Percentiles rank a stretch among this genome's conserved stretches.
Conservation (phyloP, 2,329 filamentous ascomycete genomes). For the Teratosphaeria pseudoeucalypti region DNA sequence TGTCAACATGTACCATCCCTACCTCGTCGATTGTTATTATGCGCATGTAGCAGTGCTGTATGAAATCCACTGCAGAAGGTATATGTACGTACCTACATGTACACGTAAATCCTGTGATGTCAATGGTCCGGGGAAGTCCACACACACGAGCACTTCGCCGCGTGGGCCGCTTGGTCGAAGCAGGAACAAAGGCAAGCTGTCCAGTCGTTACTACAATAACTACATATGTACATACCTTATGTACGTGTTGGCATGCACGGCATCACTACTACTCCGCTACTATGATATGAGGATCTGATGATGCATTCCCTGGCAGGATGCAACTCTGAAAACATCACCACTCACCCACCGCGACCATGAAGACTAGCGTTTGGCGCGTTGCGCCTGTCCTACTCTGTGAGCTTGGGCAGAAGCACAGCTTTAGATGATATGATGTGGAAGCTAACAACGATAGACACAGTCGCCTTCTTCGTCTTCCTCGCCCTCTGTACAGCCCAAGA, state of each 20-base stretch:
- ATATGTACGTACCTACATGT: not conserved
- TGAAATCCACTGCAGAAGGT: not conserved
- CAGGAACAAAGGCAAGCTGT: conserved; percentile 3
- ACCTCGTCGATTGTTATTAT: too few relatives aligned
- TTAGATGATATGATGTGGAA: not conserved
- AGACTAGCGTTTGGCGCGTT: conserved; percentile 11
- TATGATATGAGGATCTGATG: not conserved
- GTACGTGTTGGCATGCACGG: not conserved
- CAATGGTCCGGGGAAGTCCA: not conserved
- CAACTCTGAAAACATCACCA: not conserved
- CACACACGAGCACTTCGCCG: not conserved
- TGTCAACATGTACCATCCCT: not conserved
- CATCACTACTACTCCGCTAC: not conserved
- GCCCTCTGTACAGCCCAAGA: conserved; percentile 8
- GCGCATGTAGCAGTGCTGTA: too few relatives aligned
- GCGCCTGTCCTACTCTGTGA: conserved; percentile 14
- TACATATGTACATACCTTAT: too few relatives aligned
- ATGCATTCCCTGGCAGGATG: not conserved
- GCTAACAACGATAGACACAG: conserved; percentile 6
- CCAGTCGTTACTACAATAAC: not conserved
- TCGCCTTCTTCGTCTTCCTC: conserved; percentile 13
- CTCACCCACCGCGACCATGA: conserved; percentile 9
- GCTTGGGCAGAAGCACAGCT: conserved; percentile 1
- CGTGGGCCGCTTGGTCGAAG: not conserved
- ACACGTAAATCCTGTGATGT: not conserved